A percentile compares a stretch with the other conserved stretches of the same genome.
phyloP scores from a whole-genome alignment of 1,284 basidiomycete species.

The Marasmius sp. region DNA sequence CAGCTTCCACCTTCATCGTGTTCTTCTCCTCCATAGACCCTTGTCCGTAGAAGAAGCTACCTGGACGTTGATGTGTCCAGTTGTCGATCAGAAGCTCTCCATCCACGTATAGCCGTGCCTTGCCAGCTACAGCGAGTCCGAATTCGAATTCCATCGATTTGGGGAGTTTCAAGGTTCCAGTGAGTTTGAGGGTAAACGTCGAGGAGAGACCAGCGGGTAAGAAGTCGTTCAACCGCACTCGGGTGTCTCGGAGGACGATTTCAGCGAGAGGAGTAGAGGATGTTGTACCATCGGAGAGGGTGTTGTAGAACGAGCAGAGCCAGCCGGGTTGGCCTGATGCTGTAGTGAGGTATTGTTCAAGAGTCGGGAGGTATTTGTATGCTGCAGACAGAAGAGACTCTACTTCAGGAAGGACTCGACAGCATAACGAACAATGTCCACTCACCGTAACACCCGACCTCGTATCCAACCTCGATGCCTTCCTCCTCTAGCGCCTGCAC shows the following conservation, averaged over 20 bases:
- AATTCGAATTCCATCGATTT: slow-evolving; percentile 48
- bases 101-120: slow-evolving; percentile 63
- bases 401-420: background rate
- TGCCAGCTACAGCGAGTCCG: slow-evolving; percentile 54
- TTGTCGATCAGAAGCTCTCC: slow-evolving; percentile 65
- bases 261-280: slow-evolving; percentile 34
- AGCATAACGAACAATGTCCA: slow-evolving; percentile 2
- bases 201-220: slow-evolving; percentile 48
- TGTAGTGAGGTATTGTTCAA: slow-evolving; percentile 55
- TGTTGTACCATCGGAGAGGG: slow-evolving; percentile 44
- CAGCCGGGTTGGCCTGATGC: slow-evolving; percentile 54
- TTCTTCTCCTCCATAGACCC: slow-evolving; percentile 65
- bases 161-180: slow-evolving; percentile 42
- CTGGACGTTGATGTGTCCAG: slow-evolving; percentile 65
- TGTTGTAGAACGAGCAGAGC: slow-evolving; percentile 60
- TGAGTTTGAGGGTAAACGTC: slow-evolving; percentile 52
- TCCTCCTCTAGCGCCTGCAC: slow-evolving; percentile 42
- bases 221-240: slow-evolving; percentile 68
- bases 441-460: slow-evolving; percentile 62
- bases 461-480: slow-evolving; percentile 43
- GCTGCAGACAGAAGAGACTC: slow-evolving; percentile 32
- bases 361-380: slow-evolving; percentile 61
- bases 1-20: slow-evolving; percentile 41
- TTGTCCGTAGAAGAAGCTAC: slow-evolving; percentile 70
- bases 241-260: slow-evolving; percentile 57